Evolutionary conservation across 129 eudicot species (phyloP).

Genomic region (Calendula officinalis): DNA sequence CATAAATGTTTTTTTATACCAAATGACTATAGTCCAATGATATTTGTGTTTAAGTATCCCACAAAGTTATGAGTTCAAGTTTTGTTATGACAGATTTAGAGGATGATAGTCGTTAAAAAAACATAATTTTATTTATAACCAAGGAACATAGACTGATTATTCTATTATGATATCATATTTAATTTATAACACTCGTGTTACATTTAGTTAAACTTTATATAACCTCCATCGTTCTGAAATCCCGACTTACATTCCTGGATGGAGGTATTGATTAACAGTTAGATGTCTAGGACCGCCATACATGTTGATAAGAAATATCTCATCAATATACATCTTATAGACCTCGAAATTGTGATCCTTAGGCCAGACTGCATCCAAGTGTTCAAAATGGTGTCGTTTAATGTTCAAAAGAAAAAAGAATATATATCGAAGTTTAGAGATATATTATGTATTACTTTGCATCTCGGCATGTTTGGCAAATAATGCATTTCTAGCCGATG

Average conservation of each 20-base stretch:
- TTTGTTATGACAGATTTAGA: too few relatives aligned
- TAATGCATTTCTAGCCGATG: constrained; percentile 52
- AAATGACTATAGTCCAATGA: too few relatives aligned
- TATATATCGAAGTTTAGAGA: too few relatives aligned
- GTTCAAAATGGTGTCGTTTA: constrained; percentile 8
- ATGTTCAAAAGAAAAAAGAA: background rate
- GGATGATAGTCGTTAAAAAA: too few relatives aligned
- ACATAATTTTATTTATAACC: background rate
- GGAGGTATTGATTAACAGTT: constrained; percentile 80
- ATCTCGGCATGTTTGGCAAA: constrained; percentile 89
- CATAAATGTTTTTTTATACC: constrained; percentile 12
- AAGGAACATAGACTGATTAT: background rate
- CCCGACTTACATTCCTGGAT: constrained; percentile 57
- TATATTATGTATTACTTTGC: constrained; percentile 44
- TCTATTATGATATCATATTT: constrained; percentile 19
- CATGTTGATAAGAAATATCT: constrained; percentile 81
- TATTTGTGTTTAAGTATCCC: too few relatives aligned
- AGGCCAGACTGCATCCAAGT: constrained; percentile 73
- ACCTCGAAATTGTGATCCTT: constrained; percentile 74
- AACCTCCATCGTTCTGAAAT: constrained; percentile 8
- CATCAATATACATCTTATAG: constrained; percentile 66
- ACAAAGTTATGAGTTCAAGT: too few relatives aligned
- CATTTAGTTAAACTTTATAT: constrained; percentile 1
- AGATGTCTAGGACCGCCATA: constrained; percentile 93
- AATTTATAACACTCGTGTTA: constrained; percentile 13